Percentiles rank a stretch among this genome's conserved stretches.
phyloP scores from a whole-genome alignment of 169 alveolate species.

The Theileria parva region DNA sequence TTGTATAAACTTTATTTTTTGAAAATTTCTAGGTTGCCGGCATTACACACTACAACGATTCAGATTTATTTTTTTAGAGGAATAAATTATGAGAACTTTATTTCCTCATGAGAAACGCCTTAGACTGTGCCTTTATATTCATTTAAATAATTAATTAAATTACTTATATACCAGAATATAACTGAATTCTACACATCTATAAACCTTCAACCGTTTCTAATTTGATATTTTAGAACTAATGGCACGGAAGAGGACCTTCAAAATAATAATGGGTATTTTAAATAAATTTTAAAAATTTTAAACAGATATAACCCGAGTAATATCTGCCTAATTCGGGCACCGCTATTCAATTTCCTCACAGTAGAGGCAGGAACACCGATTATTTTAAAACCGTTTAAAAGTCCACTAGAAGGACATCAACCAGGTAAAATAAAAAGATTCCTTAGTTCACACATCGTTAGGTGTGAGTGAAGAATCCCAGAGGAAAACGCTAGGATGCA shows the following conservation, averaged over 20 bases:
- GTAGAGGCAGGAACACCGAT: constrained; percentile 78
- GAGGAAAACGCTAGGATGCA: constrained; percentile 77
- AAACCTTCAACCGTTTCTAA: background rate
- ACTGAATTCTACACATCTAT: background rate
- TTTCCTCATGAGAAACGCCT: constrained; percentile 32
- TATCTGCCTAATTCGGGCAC: constrained; percentile 76
- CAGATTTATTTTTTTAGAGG: background rate
- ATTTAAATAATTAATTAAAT: background rate
- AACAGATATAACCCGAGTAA: constrained; percentile 23
- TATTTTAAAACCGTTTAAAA: constrained; percentile 74
- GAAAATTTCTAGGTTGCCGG: no score
- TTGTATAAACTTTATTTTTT: no score
- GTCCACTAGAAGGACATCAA: constrained; percentile 76
- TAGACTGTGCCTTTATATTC: constrained; percentile 11
- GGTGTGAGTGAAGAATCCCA: constrained; percentile 76
- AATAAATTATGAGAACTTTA: constrained; percentile 5
- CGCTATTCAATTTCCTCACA: constrained; percentile 70
- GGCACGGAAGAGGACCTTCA: background rate
- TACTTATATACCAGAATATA: background rate
- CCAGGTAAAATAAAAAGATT: constrained; percentile 66
- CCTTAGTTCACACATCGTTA: background rate
- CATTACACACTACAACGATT: constrained; percentile 3
- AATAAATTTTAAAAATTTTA: background rate
- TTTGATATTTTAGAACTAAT: background rate
- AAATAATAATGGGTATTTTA: background rate